phyloP scores from a whole-genome alignment of 2,329 filamentous ascomycete species.

The Stagonosporopsis vannaccii region DNA sequence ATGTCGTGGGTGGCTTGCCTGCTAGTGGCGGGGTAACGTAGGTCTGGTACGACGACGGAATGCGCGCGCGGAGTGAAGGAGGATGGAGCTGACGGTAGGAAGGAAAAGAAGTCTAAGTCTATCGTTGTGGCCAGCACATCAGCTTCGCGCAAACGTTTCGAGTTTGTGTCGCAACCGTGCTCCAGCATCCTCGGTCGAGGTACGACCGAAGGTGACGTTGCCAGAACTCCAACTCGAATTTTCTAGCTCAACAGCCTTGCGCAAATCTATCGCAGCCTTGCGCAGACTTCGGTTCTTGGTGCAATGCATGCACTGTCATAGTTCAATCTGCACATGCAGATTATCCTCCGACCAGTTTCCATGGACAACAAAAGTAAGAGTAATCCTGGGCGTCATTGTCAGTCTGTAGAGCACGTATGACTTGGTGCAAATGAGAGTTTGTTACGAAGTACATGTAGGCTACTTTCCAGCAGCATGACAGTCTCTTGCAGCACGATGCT shows the following conservation, averaged over 20 bases:
- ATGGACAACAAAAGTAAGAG: too few relatives aligned
- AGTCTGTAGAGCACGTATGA: background rate
- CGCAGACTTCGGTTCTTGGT: background rate
- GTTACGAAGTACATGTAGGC: background rate
- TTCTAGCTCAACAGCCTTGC: background rate
- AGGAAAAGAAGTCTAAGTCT: background rate
- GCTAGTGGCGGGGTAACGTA: background rate
- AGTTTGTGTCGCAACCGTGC: conserved; percentile 20
- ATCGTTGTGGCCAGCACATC: conserved; percentile 21
- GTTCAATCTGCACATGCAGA: too few relatives aligned
- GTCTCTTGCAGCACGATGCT: background rate
- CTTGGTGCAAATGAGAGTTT: too few relatives aligned
- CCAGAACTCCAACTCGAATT: background rate
- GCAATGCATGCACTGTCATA: too few relatives aligned
- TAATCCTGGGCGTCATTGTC: background rate
- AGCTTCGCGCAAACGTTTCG: conserved; percentile 18
- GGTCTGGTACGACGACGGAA: background rate
- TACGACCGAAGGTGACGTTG: conserved; percentile 11
- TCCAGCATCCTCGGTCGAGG: conserved; percentile 13
- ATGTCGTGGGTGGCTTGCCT: conserved; percentile 25
- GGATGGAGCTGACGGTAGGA: background rate
- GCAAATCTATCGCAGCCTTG: background rate
- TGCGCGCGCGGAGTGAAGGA: background rate
- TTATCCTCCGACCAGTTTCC: too few relatives aligned
- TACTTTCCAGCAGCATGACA: too few relatives aligned